phyloP scores from a whole-genome alignment of 2,329 filamentous ascomycete species.

The Dactylella cylindrospora region DNA sequence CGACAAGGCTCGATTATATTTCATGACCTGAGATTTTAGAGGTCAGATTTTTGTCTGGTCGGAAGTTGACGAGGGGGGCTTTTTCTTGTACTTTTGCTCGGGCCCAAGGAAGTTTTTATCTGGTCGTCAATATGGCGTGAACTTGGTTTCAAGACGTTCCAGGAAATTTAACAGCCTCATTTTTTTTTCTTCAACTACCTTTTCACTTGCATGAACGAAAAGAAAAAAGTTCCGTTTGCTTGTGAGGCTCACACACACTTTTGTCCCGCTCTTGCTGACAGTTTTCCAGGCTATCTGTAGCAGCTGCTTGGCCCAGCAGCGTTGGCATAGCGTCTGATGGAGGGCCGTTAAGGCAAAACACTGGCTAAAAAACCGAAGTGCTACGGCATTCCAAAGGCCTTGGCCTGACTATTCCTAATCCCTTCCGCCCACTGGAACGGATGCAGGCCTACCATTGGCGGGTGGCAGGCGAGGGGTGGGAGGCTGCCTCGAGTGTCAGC shows the following conservation, averaged over 20 bases:
- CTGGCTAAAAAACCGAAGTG: conserved; percentile 42
- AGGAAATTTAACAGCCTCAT: conserved; percentile 42
- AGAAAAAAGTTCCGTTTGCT: conserved; percentile 29
- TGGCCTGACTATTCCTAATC: background rate
- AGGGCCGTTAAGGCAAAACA: conserved; percentile 25
- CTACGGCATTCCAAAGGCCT: conserved; percentile 15
- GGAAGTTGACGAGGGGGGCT: conserved; percentile 26
- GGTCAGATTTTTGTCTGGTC: conserved; percentile 26
- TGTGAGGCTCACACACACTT: conserved; percentile 43
- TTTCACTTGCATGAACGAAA: too few species aligned
- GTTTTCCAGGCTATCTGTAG: conserved; percentile 25
- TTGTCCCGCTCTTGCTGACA: conserved; percentile 30
- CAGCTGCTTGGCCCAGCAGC: conserved; percentile 36
- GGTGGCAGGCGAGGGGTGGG: conserved; percentile 34
- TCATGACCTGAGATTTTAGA: conserved; percentile 14
- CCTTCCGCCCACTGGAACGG: conserved; percentile 27
- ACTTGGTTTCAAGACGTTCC: conserved; percentile 27
- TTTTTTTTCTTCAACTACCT: conserved; percentile 34
- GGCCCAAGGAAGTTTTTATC: too few species aligned
- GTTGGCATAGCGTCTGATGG: conserved; percentile 21
- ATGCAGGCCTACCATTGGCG: conserved; percentile 37
- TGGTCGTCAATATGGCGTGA: conserved; percentile 12
- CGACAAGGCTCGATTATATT: conserved; percentile 42
- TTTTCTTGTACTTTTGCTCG: too few species aligned
- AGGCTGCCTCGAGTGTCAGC: conserved; percentile 44